A percentile compares a stretch with the other conserved stretches of the same genome.
Evolutionary conservation across 306 rosid genomes (phyloP).

Genomic region (Citrullus colocynthis): DNA sequence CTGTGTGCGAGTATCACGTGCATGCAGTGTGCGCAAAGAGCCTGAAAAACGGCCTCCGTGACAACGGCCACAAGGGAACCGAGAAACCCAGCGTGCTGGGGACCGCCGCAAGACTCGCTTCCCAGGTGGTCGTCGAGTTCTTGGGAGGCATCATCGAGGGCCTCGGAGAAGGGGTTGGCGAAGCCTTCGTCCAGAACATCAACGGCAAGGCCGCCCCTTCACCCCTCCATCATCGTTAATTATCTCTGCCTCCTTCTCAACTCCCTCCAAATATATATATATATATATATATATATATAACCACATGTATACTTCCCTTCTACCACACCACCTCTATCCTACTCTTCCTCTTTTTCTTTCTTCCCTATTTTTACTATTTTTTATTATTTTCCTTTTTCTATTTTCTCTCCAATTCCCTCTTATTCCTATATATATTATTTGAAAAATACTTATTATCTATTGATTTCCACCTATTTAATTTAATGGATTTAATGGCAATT

Average conservation of each 20-base stretch:
- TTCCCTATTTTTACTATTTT: no score
- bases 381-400: no score
- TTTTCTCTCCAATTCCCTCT: no score
- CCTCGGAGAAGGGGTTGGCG: constrained; percentile 65
- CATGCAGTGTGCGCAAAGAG: constrained; percentile 72
- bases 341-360: no score
- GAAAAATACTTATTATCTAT: no score
- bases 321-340: no score
- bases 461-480: no score
- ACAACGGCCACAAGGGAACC: constrained; percentile 30
- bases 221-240: not conserved
- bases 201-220: constrained; percentile 21
- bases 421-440: no score
- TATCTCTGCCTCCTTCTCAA: not conserved
- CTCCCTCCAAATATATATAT: not conserved
- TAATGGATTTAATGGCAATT: no score
- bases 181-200: constrained; percentile 51
- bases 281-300: no score
- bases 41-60: constrained; percentile 53
- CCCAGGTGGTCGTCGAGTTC: constrained; percentile 63
- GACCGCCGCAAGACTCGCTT: constrained; percentile 50
- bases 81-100: constrained; percentile 45
- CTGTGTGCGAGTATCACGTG: constrained; percentile 44
- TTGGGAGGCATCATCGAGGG: constrained; percentile 72
- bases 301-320: no score